These are phyloP conservation scores for Penicillium psychrosexuale DNA, from an alignment of 2,329 filamentous ascomycete genomes.

Conservation along the genomic window DNA sequence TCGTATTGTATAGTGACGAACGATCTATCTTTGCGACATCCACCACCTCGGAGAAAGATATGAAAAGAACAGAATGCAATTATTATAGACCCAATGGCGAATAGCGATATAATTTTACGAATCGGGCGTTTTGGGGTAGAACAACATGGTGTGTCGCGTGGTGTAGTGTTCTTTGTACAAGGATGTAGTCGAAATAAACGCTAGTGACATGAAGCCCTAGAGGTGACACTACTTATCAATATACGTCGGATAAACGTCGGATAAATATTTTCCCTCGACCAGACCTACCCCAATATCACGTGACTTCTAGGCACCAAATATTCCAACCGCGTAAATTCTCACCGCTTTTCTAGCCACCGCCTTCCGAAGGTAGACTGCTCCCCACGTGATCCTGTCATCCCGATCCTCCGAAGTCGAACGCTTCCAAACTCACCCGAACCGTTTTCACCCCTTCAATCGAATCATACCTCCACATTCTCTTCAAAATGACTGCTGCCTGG, in stretches of 20 bases:
- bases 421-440: conserved; percentile 33
- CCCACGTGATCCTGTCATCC: conserved; percentile 14
- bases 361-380: background rate
- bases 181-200: background rate
- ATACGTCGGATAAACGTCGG: background rate
- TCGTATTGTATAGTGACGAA: background rate
- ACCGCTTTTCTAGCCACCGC: background rate
- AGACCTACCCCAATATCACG: fast-evolving
- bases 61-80: background rate
- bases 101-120: background rate
- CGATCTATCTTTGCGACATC: background rate
- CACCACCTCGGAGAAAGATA: background rate
- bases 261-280: too few species aligned
- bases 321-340: background rate
- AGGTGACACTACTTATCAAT: too few species aligned
- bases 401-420: conserved; percentile 36
- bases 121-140: background rate
- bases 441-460: conserved; percentile 30
- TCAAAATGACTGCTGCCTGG: conserved; percentile 95
- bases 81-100: background rate
- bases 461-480: conserved; percentile 27
- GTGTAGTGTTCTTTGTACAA: background rate
- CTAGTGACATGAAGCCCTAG: too few species aligned
- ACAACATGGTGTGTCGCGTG: background rate
- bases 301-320: background rate